Evolutionary conservation across 1,284 basidiomycete species (phyloP).

Genomic region (Ceratobasidium sp.): DNA sequence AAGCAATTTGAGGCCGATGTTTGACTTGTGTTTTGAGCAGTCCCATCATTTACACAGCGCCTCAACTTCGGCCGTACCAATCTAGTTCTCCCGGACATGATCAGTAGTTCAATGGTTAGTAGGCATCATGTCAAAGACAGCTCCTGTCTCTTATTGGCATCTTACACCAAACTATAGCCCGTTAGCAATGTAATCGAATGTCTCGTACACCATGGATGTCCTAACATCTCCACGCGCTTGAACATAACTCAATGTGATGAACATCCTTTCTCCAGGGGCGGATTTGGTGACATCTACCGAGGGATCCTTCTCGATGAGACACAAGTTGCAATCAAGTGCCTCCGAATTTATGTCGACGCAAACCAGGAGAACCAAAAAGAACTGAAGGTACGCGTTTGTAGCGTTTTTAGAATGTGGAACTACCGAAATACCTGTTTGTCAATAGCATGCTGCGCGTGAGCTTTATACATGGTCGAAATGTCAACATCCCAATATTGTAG

Average conservation of each 20-base stretch:
- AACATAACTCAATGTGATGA: neutral
- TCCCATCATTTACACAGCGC: too few species aligned
- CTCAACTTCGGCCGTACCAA: too few species aligned
- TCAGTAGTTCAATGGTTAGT: too few species aligned
- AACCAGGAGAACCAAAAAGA: neutral
- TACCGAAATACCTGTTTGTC: neutral
- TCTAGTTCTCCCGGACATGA: too few species aligned
- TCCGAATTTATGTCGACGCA: neutral
- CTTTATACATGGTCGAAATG: slow-evolving; percentile 5
- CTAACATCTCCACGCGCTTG: neutral
- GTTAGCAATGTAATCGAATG: neutral
- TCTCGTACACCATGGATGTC: neutral
- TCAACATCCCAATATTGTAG: neutral
- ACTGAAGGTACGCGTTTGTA: neutral
- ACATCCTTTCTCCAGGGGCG: neutral
- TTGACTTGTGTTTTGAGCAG: too few species aligned
- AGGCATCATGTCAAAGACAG: too few species aligned
- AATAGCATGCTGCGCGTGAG: neutral
- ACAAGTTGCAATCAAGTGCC: neutral
- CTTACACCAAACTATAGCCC: neutral
- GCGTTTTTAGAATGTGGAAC: too few species aligned
- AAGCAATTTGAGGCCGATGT: too few species aligned
- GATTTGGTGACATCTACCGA: slow-evolving; percentile 6
- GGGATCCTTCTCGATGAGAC: neutral
- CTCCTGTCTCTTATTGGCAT: too few species aligned